Base-by-base conservation (phyloP, 352 stramenopile genomes). In the Thalassiosira hispida region DNA sequence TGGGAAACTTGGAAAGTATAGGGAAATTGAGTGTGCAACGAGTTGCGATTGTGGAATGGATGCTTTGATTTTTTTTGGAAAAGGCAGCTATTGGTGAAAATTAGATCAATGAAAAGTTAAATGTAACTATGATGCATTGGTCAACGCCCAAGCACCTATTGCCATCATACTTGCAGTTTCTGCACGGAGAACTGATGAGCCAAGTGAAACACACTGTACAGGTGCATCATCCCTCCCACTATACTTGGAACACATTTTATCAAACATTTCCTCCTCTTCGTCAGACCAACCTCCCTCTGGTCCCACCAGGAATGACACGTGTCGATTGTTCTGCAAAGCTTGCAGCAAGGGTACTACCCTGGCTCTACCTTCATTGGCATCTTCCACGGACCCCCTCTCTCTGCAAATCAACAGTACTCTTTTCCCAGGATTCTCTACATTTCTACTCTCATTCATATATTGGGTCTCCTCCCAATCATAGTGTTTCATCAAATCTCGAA, bases 231-330 rank as follows among this genome's bases (percentile, higher is more conserved):
- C 18, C 22, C 47, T 57, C 8, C 23, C 47, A 40, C 57, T 27
- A 56, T 70, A 66, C 23, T 73, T 31, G 46, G 68, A 62, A 42
- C 52, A 76, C 16, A 83, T 49, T 35, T 72, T 38, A 42, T 86
- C 74, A 61, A 93, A 85, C 27, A 80, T 3, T 29, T 47, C 9
- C 47, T 91, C 72, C 66, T 93, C 88, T 11, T 69, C 56, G n/a
- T 23, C 22, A 65, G 81, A 90, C 88, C 88, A 93, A 51, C 88
- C 88, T n/a, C 88, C 88, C 78, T 93, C 88, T 20, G 88, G 88
- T 25, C 88, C 88, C 18, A 93, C 61, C 0, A 93, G 38, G 18
- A 91, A 83, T 33, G 81, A 33, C 23, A 79, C 62, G 51, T 18
- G 40, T 46, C 55, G 25, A 55, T 59, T 68, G 18, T 61, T 52